These are phyloP conservation scores for Pseudevernia furfuracea DNA, from an alignment of 495 filamentous ascomycete species.

Conservation along the genomic window DNA sequence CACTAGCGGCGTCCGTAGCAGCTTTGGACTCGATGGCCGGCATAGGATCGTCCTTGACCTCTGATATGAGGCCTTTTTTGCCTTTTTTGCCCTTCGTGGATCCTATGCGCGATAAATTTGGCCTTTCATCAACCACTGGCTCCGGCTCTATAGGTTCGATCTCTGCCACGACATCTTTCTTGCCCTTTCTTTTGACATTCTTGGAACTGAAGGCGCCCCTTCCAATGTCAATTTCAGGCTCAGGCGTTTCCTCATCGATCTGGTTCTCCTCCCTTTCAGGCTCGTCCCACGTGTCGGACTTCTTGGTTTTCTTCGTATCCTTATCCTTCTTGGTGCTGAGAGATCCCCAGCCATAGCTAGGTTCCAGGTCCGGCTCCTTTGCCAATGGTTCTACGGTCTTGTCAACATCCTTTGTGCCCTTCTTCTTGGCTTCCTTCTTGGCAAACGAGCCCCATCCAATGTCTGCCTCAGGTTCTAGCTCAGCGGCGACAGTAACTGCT, in stretches of 20 bases:
- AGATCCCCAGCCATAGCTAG: constrained; percentile 12
- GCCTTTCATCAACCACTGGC: constrained; percentile 24
- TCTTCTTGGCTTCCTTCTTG: constrained; percentile 36
- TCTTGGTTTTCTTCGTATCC: constrained; percentile 37
- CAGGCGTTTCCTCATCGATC: not conserved
- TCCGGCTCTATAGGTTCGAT: constrained; percentile 12
- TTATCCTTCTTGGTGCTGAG: constrained; percentile 22
- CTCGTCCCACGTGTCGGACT: constrained; percentile 20
- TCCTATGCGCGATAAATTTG: constrained; percentile 30
- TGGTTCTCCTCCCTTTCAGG: constrained; percentile 13
- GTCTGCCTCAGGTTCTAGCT: constrained; percentile 26
- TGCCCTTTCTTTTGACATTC: constrained; percentile 34
- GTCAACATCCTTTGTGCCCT: constrained; percentile 31
- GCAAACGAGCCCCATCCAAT: constrained; percentile 32
- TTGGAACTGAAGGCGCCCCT: constrained; percentile 20
- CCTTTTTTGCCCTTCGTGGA: constrained; percentile 38
- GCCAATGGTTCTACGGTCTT: constrained; percentile 10
- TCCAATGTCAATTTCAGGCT: constrained; percentile 15
- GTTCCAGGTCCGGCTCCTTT: constrained; percentile 13
- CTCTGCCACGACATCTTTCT: constrained; percentile 31
- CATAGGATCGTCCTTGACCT: constrained; percentile 31
- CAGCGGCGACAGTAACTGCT: constrained; percentile 13
- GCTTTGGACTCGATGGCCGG: constrained; percentile 23
- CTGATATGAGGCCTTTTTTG: constrained; percentile 30
- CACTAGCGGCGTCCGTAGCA: constrained; percentile 15